Conservation (phyloP, 2,329 filamentous ascomycete genomes). For the Clarireedia hainanense region DNA sequence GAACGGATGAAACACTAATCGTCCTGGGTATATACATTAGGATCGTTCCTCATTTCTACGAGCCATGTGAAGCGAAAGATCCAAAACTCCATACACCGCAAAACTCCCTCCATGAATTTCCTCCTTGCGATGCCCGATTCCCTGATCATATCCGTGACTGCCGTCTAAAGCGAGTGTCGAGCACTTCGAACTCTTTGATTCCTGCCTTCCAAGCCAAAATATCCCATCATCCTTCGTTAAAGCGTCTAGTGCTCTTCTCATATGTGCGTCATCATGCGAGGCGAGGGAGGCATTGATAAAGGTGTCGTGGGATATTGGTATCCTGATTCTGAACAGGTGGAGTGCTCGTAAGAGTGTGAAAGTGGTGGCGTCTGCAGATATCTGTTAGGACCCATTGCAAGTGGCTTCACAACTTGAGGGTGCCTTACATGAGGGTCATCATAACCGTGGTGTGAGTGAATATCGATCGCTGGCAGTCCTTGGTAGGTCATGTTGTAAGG, state of each 20-base stretch:
- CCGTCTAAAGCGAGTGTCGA: slow-evolving; percentile 28
- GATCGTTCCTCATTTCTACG: slow-evolving; percentile 8
- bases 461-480: slow-evolving; percentile 52
- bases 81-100: neutral
- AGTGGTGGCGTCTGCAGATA: slow-evolving; percentile 62
- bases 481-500: slow-evolving; percentile 61
- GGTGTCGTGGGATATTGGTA: slow-evolving; percentile 62
- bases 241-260: slow-evolving; percentile 12
- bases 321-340: slow-evolving; percentile 52
- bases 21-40: slow-evolving; percentile 23
- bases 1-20: slow-evolving; percentile 7
- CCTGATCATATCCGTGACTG: slow-evolving; percentile 13
- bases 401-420: slow-evolving; percentile 20
- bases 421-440: slow-evolving; percentile 70
- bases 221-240: slow-evolving; percentile 10
- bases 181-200: slow-evolving; percentile 28
- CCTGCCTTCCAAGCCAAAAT: slow-evolving; percentile 7
- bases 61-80: neutral
- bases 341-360: slow-evolving; percentile 65
- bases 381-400: slow-evolving; percentile 15
- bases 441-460: slow-evolving; percentile 53
- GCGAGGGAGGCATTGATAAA: slow-evolving; percentile 64
- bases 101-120: slow-evolving; percentile 11
- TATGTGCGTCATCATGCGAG: slow-evolving; percentile 39
- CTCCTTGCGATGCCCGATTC: slow-evolving; percentile 14